Base-by-base conservation (phyloP, 192 early-diverging fungal genomes). In the Coemansia furcata region DNA sequence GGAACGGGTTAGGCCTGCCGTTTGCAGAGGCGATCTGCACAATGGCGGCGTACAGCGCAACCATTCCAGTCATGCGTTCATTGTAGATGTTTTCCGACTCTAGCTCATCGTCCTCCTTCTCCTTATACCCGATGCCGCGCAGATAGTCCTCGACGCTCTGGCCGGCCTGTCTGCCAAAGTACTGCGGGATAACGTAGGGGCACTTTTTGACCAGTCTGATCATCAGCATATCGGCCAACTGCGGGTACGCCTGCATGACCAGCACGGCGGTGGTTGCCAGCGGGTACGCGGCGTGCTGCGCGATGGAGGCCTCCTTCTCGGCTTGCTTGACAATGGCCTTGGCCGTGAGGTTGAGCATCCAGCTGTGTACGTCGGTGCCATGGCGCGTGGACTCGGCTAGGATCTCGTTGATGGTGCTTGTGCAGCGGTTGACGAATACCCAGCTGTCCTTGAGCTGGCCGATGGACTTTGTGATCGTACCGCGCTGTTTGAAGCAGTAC, bases 401-500 rank as follows among this genome's bases (percentile, higher is more conserved):
- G 7, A 71, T 65, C 14, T 30, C 33, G 32, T 19, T 63, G n/a
- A 82, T 60, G 10, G 36, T 74, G 62, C 47, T 52, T 3, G 74
- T 52, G 15, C 66, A 62, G 21, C 71, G 67, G 17, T 17, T 26
- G 33, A 82, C 68, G 70, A 73, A 73, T 49, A 40, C 74, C 74
- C 62, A 60, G 65, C 68, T 77, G 68, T 74, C 74, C 50, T 67
- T 82, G 33, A 82, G 80, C 74, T 82, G 80, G 9, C 80, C 80
- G 21, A 82, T 43, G 36, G 68, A 70, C 29, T 68, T 68, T 8
- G 65, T 76, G 19, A 82, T 66, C 37, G 71, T 32, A 1, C 80
- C 74, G 38, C 74, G 72, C 50, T 76, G 71, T 66, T 68, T 67
- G 63, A 77, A 77, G 36, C 80, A 77, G 37, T 61, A 73, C n/a